A percentile compares a stretch with the other conserved stretches of the same genome.
phyloP scores from a whole-genome alignment of 2,329 filamentous ascomycete species.

The Diaporthe sp. region DNA sequence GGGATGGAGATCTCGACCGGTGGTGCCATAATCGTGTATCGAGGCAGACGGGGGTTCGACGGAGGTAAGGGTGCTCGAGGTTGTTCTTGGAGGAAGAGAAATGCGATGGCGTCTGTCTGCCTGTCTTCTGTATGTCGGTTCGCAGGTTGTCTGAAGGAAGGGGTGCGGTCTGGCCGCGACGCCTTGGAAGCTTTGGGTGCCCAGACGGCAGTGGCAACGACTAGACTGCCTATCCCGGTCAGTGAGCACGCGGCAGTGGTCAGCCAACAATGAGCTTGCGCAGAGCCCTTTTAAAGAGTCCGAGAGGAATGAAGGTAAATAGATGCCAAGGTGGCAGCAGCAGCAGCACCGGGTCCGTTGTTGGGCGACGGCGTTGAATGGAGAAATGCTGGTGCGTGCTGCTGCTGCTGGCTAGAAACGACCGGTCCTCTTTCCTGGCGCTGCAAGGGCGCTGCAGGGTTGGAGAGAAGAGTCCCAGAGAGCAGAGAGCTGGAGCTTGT shows the following conservation, averaged over 20 bases:
- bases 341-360: neutral
- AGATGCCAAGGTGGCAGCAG: neutral
- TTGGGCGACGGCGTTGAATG: neutral
- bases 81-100: neutral
- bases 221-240: neutral
- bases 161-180: neutral
- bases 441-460: conserved; percentile 22
- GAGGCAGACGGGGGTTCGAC: neutral
- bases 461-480: neutral
- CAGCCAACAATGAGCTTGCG: neutral
- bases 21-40: conserved; percentile 66
- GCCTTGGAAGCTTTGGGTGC: neutral
- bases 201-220: neutral
- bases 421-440: neutral
- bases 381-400: neutral
- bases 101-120: neutral
- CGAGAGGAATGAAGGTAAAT: neutral
- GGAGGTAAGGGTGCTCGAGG: no score
- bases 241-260: neutral
- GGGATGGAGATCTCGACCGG: conserved; percentile 77
- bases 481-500: conserved; percentile 14
- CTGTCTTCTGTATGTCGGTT: neutral
- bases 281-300: neutral
- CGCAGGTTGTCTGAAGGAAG: neutral
- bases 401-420: neutral